A percentile compares a stretch with the other conserved stretches of the same genome.
Evolutionary conservation across 495 filamentous ascomycete genomes (phyloP).

Genomic region (Neurospora sp.): DNA sequence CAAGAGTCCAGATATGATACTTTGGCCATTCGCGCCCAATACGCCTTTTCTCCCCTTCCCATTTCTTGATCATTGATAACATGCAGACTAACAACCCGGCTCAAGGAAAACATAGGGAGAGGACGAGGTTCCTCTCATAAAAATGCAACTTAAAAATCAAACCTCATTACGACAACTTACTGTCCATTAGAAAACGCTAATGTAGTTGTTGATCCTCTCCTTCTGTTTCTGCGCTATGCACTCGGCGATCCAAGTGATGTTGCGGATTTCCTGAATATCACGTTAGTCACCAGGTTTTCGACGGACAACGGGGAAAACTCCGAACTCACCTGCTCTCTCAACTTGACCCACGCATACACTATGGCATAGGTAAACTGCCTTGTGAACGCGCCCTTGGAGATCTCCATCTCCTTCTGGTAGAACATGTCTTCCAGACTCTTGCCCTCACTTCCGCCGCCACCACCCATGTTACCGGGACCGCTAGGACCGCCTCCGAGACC

Average conservation of each 20-base stretch:
- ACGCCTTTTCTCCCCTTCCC: neutral
- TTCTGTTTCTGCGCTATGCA: slow-evolving; percentile 99
- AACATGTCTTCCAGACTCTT: slow-evolving; percentile 96
- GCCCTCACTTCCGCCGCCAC: slow-evolving; percentile 60
- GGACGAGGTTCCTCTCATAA: slow-evolving; percentile 1
- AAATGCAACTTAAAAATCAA: slow-evolving; percentile 5
- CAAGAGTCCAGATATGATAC: slow-evolving; percentile 1
- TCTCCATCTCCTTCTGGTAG: slow-evolving; percentile 99
- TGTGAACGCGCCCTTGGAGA: slow-evolving; percentile 89
- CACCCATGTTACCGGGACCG: slow-evolving; percentile 74
- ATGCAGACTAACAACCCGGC: neutral
- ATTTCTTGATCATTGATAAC: neutral
- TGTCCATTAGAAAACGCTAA: slow-evolving; percentile 70
- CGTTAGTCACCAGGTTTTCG: slow-evolving; percentile 1
- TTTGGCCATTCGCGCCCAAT: neutral
- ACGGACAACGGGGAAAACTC: neutral
- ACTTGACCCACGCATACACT: slow-evolving; percentile 95
- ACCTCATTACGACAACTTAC: neutral
- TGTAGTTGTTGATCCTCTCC: slow-evolving; percentile 96
- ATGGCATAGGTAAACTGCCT: slow-evolving; percentile 92
- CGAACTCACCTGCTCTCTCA: slow-evolving; percentile 81
- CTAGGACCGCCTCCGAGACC: slow-evolving; percentile 66
- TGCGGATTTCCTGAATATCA: slow-evolving; percentile 79
- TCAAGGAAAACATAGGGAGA: neutral
- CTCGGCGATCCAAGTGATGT: slow-evolving; percentile 98